Percentiles rank a stretch among this genome's conserved stretches.
Evolutionary conservation across 169 alveolate species (phyloP).

Genomic region (Cystoisospora suis): DNA sequence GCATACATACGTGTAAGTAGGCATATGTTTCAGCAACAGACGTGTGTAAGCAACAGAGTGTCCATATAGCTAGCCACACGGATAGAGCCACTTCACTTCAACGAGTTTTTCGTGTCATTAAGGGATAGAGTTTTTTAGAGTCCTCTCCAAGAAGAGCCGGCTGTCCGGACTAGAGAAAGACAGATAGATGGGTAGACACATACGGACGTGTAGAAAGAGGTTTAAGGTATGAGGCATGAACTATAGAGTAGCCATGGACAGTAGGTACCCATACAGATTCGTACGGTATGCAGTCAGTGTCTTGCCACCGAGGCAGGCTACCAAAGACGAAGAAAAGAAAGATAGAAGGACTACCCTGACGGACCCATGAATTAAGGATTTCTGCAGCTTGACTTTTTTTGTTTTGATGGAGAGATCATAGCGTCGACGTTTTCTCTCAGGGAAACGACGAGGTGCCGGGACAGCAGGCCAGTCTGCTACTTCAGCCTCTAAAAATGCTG

Average conservation of each 20-base stretch:
- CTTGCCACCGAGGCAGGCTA: too few species aligned
- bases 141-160: too few species aligned
- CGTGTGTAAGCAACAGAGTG: too few species aligned
- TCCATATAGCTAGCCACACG: too few species aligned
- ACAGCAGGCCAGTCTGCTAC: background rate
- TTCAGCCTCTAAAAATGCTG: conserved; percentile 9
- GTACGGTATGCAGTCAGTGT: too few species aligned
- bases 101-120: too few species aligned
- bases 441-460: background rate
- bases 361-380: background rate
- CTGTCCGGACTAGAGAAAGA: too few species aligned
- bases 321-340: background rate
- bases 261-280: background rate
- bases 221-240: background rate
- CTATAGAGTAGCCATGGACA: background rate
- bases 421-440: background rate
- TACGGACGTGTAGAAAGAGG: background rate
- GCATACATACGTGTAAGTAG: background rate
- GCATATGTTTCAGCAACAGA: too few species aligned
- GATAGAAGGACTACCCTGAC: too few species aligned
- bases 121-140: too few species aligned
- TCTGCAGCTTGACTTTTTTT: background rate
- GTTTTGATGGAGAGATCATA: background rate
- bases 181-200: background rate
- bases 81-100: too few species aligned